These are phyloP conservation scores for Closterium sp. DNA, from an alignment of 139 green algal species.

Conservation along the genomic window DNA sequence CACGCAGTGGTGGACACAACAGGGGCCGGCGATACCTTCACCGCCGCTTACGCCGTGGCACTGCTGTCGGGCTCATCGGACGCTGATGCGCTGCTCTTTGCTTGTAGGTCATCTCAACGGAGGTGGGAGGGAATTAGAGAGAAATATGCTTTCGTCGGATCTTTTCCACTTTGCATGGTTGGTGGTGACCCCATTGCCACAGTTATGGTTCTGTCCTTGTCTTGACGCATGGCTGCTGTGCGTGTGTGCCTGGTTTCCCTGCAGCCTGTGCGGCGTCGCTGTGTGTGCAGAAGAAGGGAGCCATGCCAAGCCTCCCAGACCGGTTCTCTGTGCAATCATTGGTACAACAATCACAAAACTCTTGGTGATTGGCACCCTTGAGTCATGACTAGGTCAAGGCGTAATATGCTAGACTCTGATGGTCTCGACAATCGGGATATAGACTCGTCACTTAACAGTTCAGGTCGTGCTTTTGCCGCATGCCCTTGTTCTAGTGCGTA, in stretches of 20 bases:
- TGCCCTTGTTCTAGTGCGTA: too few relatives aligned
- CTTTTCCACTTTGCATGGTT: too few relatives aligned
- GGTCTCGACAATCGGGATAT: too few relatives aligned
- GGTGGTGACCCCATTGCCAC: background rate
- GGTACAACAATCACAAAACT: background rate
- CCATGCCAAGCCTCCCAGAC: constrained; percentile 14
- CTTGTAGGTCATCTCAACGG: constrained; percentile 48
- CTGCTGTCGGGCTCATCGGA: constrained; percentile 65
- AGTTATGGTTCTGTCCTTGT: background rate
- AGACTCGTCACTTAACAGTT: too few relatives aligned
- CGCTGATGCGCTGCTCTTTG: constrained; percentile 74
- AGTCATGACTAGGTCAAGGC: too few relatives aligned
- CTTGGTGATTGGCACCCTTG: background rate
- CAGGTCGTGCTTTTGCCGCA: too few relatives aligned
- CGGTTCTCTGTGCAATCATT: background rate
- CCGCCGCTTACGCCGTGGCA: constrained; percentile 77
- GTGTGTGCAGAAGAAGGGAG: constrained; percentile 11
- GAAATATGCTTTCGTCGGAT: too few relatives aligned
- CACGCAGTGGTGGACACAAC: constrained; percentile 78
- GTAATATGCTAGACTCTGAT: too few relatives aligned
- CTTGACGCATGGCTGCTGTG: background rate
- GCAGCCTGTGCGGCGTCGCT: constrained; percentile 6
- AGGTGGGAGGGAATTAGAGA: background rate
- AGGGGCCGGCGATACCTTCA: constrained; percentile 92
- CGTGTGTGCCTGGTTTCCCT: background rate